Evolutionary conservation across 2,329 filamentous ascomycete species (phyloP).

Genomic region (Fusarium pseudograminearum): DNA sequence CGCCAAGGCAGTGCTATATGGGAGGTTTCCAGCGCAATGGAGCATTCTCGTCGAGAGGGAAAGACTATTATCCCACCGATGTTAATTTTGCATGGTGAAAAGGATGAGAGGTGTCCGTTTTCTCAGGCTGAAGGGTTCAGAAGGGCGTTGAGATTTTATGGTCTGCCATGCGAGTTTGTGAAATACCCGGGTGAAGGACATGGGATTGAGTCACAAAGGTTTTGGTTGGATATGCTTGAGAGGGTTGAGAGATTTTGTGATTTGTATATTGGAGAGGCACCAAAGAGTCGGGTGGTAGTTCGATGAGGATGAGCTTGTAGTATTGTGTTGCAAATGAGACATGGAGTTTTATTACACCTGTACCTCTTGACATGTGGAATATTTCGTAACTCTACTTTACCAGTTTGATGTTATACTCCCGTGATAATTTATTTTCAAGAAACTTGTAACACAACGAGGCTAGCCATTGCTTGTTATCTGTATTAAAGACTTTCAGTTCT

Average conservation of each 20-base stretch:
- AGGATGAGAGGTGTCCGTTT: conserved; percentile 35
- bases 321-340: background rate
- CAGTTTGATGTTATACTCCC: no score
- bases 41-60: background rate
- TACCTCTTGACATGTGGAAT: background rate
- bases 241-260: conserved; percentile 29
- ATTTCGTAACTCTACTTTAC: no score
- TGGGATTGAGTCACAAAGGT: conserved; percentile 12
- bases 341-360: background rate
- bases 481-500: background rate
- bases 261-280: conserved; percentile 12
- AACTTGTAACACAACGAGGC: background rate
- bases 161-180: conserved; percentile 28
- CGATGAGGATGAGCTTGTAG: background rate
- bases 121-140: conserved; percentile 24
- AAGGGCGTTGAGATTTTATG: conserved; percentile 14
- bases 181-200: conserved; percentile 22
- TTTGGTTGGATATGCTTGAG: conserved; percentile 39
- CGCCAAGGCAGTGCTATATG: conserved; percentile 33
- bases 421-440: background rate
- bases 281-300: background rate
- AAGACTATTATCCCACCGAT: conserved; percentile 19
- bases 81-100: conserved; percentile 31
- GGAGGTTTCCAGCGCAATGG: conserved; percentile 18
- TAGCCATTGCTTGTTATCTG: background rate